A percentile compares a stretch with the other conserved stretches of the same genome.
phyloP scores from a whole-genome alignment of 2,329 filamentous ascomycete genomes.

The Calonectria honghensis region DNA sequence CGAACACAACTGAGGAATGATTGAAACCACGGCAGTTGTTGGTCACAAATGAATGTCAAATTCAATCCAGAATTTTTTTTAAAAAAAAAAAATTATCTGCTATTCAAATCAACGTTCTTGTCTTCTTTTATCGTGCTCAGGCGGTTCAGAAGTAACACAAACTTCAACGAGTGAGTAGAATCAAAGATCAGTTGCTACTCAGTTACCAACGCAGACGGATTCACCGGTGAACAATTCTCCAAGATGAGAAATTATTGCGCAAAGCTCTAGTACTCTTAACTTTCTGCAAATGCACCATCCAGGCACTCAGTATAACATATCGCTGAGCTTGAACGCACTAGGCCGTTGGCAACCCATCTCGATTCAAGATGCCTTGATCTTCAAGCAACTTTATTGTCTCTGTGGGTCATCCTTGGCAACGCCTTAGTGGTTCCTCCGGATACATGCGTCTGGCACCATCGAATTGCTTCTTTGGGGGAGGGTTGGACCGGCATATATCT shows the following conservation, averaged over 20 bases:
- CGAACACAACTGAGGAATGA: not conserved
- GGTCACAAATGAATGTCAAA: not conserved
- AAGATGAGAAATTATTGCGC: no score
- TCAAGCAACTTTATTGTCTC: conserved; percentile 9
- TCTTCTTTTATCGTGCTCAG: not conserved
- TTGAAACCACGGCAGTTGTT: not conserved
- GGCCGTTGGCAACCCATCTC: no score
- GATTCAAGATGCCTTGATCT: conserved; percentile 1
- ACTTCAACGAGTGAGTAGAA: not conserved
- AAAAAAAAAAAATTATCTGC: not conserved
- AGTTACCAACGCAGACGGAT: not conserved
- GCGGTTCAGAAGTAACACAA: not conserved
- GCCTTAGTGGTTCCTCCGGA: not conserved
- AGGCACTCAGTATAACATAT: not conserved
- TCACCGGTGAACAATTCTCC: not conserved
- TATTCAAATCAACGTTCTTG: not conserved
- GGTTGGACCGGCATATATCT: conserved; percentile 18
- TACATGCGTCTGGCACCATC: not conserved
- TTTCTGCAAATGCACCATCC: not conserved
- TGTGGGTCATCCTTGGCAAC: conserved; percentile 6
- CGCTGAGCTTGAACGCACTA: not conserved
- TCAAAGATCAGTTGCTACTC: not conserved
- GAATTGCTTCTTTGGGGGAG: conserved; percentile 11
- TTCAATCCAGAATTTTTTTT: not conserved
- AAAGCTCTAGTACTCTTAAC: no score